Base-by-base conservation (phyloP, 176 grass and related monocot genomes). In the Carex myosuroides region DNA sequence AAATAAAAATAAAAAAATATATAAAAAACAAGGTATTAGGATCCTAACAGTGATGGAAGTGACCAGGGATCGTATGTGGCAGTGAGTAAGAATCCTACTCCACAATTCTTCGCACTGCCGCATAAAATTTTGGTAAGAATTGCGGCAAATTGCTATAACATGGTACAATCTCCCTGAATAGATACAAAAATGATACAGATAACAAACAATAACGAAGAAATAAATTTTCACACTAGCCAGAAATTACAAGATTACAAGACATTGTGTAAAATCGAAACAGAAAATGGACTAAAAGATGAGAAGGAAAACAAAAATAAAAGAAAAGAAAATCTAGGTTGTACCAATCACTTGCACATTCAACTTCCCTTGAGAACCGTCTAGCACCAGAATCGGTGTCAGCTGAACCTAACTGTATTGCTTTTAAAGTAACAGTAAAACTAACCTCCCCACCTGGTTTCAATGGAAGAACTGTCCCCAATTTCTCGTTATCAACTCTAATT, bases 361-460 rank as follows among this genome's bases (percentile, higher is more conserved):
- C 93, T 89, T 94, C 96, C 81, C 87, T 99, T 58, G 88, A 91
- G 75, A 85, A 87, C 83, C 96, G 92, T 60, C 93, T 90, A 64
- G 88, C 86, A 89, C 94, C 96, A 89, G 76, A 77, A 73, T 99
- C 96, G 16, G 89, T 89, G 89, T 99, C 96, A 68, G 85, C 57
- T 39, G 87, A 82, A 57, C 88, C 91, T 85, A 99, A 85, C 81
- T 99, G 96, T 91, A 93, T 95, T 65, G 91, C 96, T 91, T 89
- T 99, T 55, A 99, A 70, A 88, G 91, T 92, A 78, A 99, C 93
- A 33, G 85, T 83, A 88, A 99, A 91, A 68, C 91, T 94, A 60
- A 99, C 93, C 85, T 94, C 93, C 63, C 93, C 93, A 84, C 96
- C 96, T 41, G 96, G 91, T 87, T 99, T 95, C 64, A 99, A 87